These are phyloP conservation scores for Sphagnum contortum DNA, from an alignment of 225 moss, liverwort and hornwort species.

Conservation along the genomic window DNA sequence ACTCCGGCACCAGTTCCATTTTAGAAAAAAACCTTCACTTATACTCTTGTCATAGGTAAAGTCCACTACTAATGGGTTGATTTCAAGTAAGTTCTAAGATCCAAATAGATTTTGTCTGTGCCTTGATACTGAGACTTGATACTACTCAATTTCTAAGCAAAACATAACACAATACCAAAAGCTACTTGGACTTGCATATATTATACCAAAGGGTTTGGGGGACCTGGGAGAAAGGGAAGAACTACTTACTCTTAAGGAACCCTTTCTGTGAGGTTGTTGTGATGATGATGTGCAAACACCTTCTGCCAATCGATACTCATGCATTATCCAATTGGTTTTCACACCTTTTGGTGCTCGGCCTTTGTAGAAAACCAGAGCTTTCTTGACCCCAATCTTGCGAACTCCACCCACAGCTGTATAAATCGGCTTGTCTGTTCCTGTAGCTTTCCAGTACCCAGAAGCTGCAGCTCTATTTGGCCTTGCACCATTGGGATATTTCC, in stretches of 20 bases:
- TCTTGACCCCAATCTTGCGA: slow-evolving; percentile 94
- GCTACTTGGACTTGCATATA: too few species aligned
- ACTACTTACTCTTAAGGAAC: slow-evolving; percentile 73
- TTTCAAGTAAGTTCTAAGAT: too few species aligned
- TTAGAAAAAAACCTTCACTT: background rate
- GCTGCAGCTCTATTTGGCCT: slow-evolving; percentile 93
- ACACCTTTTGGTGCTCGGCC: slow-evolving; percentile 96
- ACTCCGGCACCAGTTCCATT: background rate
- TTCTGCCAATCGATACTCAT: slow-evolving; percentile 91
- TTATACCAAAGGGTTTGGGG: too few species aligned
- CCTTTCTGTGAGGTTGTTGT: slow-evolving; percentile 67
- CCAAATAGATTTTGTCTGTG: too few species aligned
- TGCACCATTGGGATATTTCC: slow-evolving; percentile 96
- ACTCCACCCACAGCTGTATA: slow-evolving; percentile 51
- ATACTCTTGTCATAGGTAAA: too few species aligned
- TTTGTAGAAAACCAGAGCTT: slow-evolving; percentile 96
- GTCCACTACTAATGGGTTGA: too few species aligned
- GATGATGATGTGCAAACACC: slow-evolving; percentile 53
- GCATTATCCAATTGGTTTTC: slow-evolving; percentile 99
- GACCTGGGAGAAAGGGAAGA: background rate
- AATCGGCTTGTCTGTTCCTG: slow-evolving; percentile 96
- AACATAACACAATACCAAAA: too few species aligned
- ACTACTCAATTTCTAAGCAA: too few species aligned
- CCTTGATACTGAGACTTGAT: too few species aligned
- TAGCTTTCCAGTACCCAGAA: slow-evolving; percentile 99